Evolutionary conservation across 805 yeast genomes (phyloP).

Genomic region (Starmerella khaoyaiensis): DNA sequence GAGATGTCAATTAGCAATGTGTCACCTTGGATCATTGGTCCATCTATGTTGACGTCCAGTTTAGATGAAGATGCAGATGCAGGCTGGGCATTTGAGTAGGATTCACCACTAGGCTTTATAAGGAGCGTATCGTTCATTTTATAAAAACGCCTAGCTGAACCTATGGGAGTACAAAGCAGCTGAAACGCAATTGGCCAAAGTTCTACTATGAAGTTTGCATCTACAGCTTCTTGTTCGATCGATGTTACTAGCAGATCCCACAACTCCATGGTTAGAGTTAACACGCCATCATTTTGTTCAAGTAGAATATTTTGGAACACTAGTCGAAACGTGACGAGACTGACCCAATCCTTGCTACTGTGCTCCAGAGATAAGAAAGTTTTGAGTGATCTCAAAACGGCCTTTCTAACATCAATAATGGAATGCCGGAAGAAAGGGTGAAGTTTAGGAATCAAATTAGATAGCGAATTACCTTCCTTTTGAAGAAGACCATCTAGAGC

Average conservation of each 20-base stretch:
- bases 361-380: slow-evolving; percentile 52
- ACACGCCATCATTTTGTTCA: slow-evolving; percentile 72
- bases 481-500: slow-evolving; percentile 60
- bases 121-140: slow-evolving; percentile 66
- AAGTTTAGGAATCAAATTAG: slow-evolving; percentile 70
- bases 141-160: slow-evolving; percentile 78
- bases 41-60: slow-evolving; percentile 63
- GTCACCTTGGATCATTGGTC: slow-evolving; percentile 86
- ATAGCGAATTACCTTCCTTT: slow-evolving; percentile 47
- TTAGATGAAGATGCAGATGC: slow-evolving; percentile 18
- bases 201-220: slow-evolving; percentile 1
- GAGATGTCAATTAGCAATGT: slow-evolving; percentile 71
- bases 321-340: slow-evolving; percentile 57
- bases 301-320: slow-evolving; percentile 76
- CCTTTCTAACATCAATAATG: slow-evolving; percentile 75
- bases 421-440: slow-evolving; percentile 92
- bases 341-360: slow-evolving; percentile 53
- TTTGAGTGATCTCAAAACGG: slow-evolving; percentile 66
- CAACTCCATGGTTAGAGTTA: slow-evolving; percentile 48
- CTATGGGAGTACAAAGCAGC: slow-evolving; percentile 83
- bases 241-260: slow-evolving; percentile 39
- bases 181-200: slow-evolving; percentile 37
- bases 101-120: slow-evolving; percentile 64
- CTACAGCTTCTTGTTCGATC: not conserved
- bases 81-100: slow-evolving; percentile 22